A percentile compares a stretch with the other conserved stretches of the same genome.
phyloP scores from a whole-genome alignment of 1,284 basidiomycete species.

The Gymnopus androsaceus region DNA sequence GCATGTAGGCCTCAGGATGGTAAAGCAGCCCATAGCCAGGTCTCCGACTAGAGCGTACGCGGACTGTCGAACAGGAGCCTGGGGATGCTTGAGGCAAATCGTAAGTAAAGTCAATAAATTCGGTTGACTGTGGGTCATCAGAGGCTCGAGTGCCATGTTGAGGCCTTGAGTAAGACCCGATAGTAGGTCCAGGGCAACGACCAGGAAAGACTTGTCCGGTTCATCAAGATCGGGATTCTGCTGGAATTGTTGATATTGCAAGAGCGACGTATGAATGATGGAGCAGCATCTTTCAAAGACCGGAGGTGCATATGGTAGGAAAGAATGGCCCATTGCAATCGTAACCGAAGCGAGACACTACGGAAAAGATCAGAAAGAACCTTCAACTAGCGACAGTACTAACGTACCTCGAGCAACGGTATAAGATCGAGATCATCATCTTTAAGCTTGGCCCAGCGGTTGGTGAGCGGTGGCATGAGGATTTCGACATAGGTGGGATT shows the following conservation, averaged over 20 bases:
- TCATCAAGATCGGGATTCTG: constrained; percentile 89
- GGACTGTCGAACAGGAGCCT: constrained; percentile 93
- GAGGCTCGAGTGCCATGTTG: constrained; percentile 71
- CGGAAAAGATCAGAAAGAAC: constrained; percentile 16
- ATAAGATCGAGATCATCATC: constrained; percentile 94
- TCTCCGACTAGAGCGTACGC: constrained; percentile 98
- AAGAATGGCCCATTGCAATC: constrained; percentile 93
- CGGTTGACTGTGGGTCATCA: constrained; percentile 72
- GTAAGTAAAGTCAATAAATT: constrained; percentile 80
- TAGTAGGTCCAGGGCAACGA: constrained; percentile 94
- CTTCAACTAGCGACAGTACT: constrained; percentile 2
- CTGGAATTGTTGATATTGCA: constrained; percentile 82
- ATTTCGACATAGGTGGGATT: constrained; percentile 90
- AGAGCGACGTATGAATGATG: constrained; percentile 82
- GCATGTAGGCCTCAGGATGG: constrained; percentile 80
- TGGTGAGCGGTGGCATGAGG: constrained; percentile 93
- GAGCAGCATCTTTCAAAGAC: constrained; percentile 91
- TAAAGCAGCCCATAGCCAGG: constrained; percentile 94
- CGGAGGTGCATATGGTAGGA: constrained; percentile 86
- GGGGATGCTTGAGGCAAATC: constrained; percentile 89
- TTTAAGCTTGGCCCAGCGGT: constrained; percentile 85
- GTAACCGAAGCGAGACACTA: constrained; percentile 98
- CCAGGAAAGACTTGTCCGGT: constrained; percentile 94
- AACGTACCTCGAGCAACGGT: constrained; percentile 83
- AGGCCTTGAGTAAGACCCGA: constrained; percentile 96